These are phyloP conservation scores for Sordaria brevicollis DNA, from an alignment of 495 filamentous ascomycete genomes.

Conservation along the genomic window DNA sequence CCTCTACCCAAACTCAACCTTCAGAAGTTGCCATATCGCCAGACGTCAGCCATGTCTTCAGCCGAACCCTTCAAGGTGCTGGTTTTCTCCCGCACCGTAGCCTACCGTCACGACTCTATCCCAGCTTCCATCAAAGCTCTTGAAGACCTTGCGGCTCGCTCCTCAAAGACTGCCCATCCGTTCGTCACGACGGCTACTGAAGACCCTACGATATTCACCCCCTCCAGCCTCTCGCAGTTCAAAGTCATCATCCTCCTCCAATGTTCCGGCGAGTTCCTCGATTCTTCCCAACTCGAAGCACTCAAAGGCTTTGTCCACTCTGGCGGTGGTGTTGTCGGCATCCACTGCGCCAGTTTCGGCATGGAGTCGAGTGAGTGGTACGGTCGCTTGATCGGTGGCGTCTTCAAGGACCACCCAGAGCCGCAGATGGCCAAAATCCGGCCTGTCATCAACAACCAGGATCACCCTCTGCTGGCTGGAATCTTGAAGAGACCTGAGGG, in stretches of 20 bases:
- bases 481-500: constrained; percentile 4
- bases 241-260: constrained; percentile 26
- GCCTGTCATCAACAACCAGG: constrained; percentile 6
- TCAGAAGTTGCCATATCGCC: neutral
- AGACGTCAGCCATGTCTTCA: neutral
- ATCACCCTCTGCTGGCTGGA: constrained; percentile 15
- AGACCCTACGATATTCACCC: constrained; percentile 20
- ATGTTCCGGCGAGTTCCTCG: constrained; percentile 27
- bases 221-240: constrained; percentile 16
- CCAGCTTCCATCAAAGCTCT: constrained; percentile 20
- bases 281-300: constrained; percentile 14
- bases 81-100: constrained; percentile 24
- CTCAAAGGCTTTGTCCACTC: constrained; percentile 19
- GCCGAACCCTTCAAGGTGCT: constrained; percentile 13
- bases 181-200: constrained; percentile 21
- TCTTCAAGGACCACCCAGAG: constrained; percentile 25
- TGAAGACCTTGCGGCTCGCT: constrained; percentile 11
- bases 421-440: constrained; percentile 17
- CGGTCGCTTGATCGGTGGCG: constrained; percentile 23
- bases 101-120: constrained; percentile 28
- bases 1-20: neutral
- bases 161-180: neutral
- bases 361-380: constrained; percentile 21
- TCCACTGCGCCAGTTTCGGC: constrained; percentile 28
- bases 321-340: constrained; percentile 26